Evolutionary conservation across 768 basidiomycete species (phyloP).

Genomic region (Mrakia frigida): DNA sequence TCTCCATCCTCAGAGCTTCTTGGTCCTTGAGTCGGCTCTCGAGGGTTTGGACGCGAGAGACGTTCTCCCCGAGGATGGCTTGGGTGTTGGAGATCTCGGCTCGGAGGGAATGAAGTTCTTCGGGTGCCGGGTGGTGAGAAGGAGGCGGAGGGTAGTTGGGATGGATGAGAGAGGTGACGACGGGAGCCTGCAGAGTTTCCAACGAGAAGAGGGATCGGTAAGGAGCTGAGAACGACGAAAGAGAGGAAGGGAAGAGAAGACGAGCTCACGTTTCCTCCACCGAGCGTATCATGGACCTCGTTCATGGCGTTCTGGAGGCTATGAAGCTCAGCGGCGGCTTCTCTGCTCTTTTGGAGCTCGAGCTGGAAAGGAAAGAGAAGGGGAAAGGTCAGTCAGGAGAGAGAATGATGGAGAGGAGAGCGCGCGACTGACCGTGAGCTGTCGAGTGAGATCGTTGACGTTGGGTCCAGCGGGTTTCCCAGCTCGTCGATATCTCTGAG

Average conservation of each 20-base stretch:
- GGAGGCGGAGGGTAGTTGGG: constrained; percentile 49
- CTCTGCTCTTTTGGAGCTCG: constrained; percentile 91
- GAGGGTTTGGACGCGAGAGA: constrained; percentile 70
- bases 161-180: constrained; percentile 59
- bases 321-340: constrained; percentile 81
- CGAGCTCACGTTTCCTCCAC: constrained; percentile 64
- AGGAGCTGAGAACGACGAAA: not conserved
- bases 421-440: constrained; percentile 23
- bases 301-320: constrained; percentile 70
- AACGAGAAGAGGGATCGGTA: constrained; percentile 11
- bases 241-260: not conserved
- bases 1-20: constrained; percentile 72
- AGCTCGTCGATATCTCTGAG: constrained; percentile 23
- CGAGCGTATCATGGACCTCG: constrained; percentile 87
- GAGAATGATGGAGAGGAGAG: no score
- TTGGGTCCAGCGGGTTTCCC: constrained; percentile 21
- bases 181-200: constrained; percentile 46
- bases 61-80: constrained; percentile 63
- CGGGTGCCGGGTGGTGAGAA: constrained; percentile 34
- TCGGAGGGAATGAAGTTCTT: constrained; percentile 63
- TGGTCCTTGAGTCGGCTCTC: constrained; percentile 78
- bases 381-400: not conserved
- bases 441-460: constrained; percentile 27
- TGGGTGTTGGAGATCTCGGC: constrained; percentile 80
- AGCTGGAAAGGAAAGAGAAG: constrained; percentile 43